These are phyloP conservation scores for Yarrowia keelungensis DNA, from an alignment of 805 yeast species.

Conservation along the genomic window DNA sequence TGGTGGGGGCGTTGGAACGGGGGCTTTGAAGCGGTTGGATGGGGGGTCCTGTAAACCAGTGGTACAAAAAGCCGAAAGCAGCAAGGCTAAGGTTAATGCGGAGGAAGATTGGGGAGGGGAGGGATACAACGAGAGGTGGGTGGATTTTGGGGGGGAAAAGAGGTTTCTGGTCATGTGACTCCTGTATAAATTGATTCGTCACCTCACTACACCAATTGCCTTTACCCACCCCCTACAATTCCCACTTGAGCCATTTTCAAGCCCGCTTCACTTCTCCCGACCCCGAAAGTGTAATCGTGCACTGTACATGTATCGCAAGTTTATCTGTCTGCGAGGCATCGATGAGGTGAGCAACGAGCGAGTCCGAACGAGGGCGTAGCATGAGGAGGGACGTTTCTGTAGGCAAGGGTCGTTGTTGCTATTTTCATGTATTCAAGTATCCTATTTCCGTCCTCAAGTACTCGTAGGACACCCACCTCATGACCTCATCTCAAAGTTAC, in stretches of 20 bases:
- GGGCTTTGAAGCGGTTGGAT: too few relatives aligned
- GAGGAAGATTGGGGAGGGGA: neutral
- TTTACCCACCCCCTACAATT: neutral
- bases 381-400: too few relatives aligned
- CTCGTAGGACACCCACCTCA: neutral
- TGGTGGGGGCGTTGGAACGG: too few relatives aligned
- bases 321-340: constrained; percentile 8
- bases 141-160: too few relatives aligned
- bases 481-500: neutral
- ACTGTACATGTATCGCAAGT: constrained; percentile 1
- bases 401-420: too few relatives aligned
- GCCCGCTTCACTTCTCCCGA: neutral
- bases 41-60: too few relatives aligned
- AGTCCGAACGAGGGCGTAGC: too few relatives aligned
- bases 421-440: too few relatives aligned
- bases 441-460: too few relatives aligned
- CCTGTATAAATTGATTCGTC: too few relatives aligned
- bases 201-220: neutral
- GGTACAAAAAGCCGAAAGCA: constrained; percentile 9
- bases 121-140: too few relatives aligned
- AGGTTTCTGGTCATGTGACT: neutral
- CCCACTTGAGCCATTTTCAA: constrained; percentile 1
- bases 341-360: neutral
- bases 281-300: constrained; percentile 36
- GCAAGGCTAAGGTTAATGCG: constrained; percentile 26